phyloP scores from a whole-genome alignment of 805 yeast species.

The Candida bentonensis region DNA sequence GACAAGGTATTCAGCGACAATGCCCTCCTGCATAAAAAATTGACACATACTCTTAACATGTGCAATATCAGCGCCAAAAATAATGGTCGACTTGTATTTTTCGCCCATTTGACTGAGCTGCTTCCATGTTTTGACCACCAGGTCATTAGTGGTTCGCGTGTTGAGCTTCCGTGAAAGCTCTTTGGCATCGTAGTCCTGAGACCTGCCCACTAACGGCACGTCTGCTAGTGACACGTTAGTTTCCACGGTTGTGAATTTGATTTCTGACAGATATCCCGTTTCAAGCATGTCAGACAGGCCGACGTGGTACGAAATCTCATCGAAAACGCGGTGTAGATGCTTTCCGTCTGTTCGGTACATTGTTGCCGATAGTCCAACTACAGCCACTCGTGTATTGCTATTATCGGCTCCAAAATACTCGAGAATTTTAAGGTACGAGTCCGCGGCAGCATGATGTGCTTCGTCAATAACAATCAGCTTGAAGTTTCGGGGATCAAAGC shows the following conservation, averaged over 20 bases:
- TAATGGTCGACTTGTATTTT: conserved; percentile 44
- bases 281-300: conserved; percentile 51
- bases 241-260: conserved; percentile 45
- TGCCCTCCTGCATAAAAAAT: conserved; percentile 41
- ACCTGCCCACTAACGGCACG: conserved; percentile 13
- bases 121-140: conserved; percentile 40
- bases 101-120: conserved; percentile 24
- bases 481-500: conserved; percentile 44
- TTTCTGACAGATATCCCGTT: conserved; percentile 57
- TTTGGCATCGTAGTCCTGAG: conserved; percentile 10
- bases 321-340: conserved; percentile 45
- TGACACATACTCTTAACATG: conserved; percentile 47
- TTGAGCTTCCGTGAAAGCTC: conserved; percentile 45
- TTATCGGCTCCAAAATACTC: conserved; percentile 33
- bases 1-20: conserved; percentile 59
- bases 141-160: conserved; percentile 36
- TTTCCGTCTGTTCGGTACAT: conserved; percentile 61
- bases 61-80: conserved; percentile 63
- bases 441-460: conserved; percentile 82
- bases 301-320: conserved; percentile 60
- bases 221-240: conserved; percentile 31
- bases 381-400: conserved; percentile 31
- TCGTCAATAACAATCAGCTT: conserved; percentile 76
- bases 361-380: conserved; percentile 85
- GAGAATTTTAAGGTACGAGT: conserved; percentile 45